phyloP scores from a whole-genome alignment of 768 basidiomycete genomes.

The Hemileccinum rubropunctum region DNA sequence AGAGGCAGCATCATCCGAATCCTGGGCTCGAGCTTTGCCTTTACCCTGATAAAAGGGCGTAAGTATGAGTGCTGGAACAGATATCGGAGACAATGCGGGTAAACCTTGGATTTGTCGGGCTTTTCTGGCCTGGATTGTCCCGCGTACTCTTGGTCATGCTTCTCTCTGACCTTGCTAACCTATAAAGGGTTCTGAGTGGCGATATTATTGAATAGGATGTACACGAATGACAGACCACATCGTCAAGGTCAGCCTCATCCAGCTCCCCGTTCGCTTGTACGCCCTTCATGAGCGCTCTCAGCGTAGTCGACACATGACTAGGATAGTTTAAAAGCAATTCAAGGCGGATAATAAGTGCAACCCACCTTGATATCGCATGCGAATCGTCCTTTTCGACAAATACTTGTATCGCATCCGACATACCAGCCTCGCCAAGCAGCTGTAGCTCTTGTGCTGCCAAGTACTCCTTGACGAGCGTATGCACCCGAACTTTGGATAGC shows the following conservation, averaged over 20 bases:
- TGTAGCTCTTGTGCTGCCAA: slow-evolving; percentile 90
- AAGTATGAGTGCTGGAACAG: background rate
- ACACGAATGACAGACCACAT: slow-evolving; percentile 48
- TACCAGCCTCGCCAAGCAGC: slow-evolving; percentile 82
- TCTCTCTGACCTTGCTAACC: slow-evolving; percentile 69
- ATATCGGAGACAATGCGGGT: background rate
- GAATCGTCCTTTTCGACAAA: slow-evolving; percentile 98
- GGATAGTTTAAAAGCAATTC: background rate
- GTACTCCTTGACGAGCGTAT: slow-evolving; percentile 89
- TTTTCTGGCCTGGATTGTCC: slow-evolving; percentile 43
- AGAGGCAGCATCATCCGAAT: slow-evolving; percentile 49
- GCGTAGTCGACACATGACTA: slow-evolving; percentile 63
- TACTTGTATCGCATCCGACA: slow-evolving; percentile 92
- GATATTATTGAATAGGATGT: background rate
- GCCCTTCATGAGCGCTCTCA: slow-evolving; percentile 64
- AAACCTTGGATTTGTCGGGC: slow-evolving; percentile 44
- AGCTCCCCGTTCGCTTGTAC: slow-evolving; percentile 64
- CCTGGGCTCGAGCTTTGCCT: slow-evolving; percentile 46
- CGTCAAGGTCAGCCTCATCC: slow-evolving; percentile 73
- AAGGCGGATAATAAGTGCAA: slow-evolving; percentile 10
- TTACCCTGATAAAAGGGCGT: slow-evolving; percentile 42
- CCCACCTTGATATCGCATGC: slow-evolving; percentile 85
- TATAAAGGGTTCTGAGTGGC: slow-evolving; percentile 23
- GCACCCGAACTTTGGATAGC: slow-evolving; percentile 77
- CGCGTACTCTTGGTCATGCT: slow-evolving; percentile 61